Conservation (phyloP, 164 flowering plant genomes). For the Brasenia schreberi region DNA sequence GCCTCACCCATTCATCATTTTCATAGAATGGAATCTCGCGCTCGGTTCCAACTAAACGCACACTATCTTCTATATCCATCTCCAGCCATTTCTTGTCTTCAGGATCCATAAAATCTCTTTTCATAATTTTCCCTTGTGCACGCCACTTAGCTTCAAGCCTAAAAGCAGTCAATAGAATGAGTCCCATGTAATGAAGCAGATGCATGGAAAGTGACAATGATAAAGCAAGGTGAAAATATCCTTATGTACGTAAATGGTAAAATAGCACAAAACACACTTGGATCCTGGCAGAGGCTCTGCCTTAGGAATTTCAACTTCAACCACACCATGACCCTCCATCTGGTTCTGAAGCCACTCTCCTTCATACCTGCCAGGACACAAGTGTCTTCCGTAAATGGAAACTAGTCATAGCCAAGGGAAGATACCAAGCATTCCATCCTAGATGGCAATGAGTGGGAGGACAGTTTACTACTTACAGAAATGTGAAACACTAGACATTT, state of each 20-base stretch:
- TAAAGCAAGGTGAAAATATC: background rate
- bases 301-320: conserved; percentile 84
- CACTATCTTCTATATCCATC: conserved; percentile 86
- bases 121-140: conserved; percentile 62
- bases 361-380: conserved; percentile 56
- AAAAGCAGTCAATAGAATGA: background rate
- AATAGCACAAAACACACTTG: conserved; percentile 39
- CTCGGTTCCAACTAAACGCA: conserved; percentile 30
- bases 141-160: conserved; percentile 92
- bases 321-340: conserved; percentile 93
- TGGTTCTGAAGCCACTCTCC: conserved; percentile 94
- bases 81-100: conserved; percentile 90
- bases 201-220: background rate
- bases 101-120: conserved; percentile 74
- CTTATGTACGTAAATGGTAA: conserved; percentile 2
- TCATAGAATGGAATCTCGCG: conserved; percentile 70
- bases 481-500: too few species aligned
- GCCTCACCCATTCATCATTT: conserved; percentile 48
- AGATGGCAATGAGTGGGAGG: background rate
- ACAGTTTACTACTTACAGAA: too few species aligned
- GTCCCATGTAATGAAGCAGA: background rate
- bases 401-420: background rate
- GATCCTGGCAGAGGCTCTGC: conserved; percentile 87
- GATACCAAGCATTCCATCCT: background rate
- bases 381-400: background rate